These are phyloP conservation scores for Arbutus unedo DNA, from an alignment of 148 eudicot species.

Conservation along the genomic window DNA sequence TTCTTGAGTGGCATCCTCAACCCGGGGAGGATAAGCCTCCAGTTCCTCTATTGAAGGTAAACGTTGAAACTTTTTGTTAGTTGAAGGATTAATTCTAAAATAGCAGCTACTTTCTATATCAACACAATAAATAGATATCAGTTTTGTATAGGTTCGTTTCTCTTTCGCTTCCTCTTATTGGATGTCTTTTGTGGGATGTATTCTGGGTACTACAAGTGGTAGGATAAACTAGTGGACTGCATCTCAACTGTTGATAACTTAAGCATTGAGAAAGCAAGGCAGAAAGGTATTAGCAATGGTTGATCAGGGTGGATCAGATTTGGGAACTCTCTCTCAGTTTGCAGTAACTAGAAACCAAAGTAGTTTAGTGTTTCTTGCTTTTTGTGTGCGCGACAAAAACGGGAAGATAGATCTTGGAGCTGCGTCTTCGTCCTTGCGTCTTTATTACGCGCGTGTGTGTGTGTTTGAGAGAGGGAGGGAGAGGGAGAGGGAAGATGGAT, in stretches of 20 bases:
- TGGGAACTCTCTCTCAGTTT: not conserved
- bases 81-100: not conserved
- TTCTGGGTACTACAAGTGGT: not conserved
- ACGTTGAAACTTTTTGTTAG: not conserved
- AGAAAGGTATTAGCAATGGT: not conserved
- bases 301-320: not conserved
- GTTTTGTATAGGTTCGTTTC: not conserved
- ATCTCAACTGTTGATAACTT: not conserved
- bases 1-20: conserved; percentile 96
- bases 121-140: not conserved
- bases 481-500: not conserved
- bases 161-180: not conserved
- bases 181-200: not conserved
- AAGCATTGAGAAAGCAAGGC: not conserved
- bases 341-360: not conserved
- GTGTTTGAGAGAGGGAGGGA: not conserved
- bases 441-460: not conserved
- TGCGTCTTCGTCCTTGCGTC: not conserved
- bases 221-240: not conserved
- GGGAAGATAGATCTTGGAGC: too few relatives aligned
- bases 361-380: not conserved
- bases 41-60: conserved; percentile 87
- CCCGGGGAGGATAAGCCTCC: conserved; percentile 96
- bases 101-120: not conserved
- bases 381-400: not conserved